Base-by-base conservation (phyloP, 495 filamentous ascomycete species). In the Penicillium desertorum region DNA sequence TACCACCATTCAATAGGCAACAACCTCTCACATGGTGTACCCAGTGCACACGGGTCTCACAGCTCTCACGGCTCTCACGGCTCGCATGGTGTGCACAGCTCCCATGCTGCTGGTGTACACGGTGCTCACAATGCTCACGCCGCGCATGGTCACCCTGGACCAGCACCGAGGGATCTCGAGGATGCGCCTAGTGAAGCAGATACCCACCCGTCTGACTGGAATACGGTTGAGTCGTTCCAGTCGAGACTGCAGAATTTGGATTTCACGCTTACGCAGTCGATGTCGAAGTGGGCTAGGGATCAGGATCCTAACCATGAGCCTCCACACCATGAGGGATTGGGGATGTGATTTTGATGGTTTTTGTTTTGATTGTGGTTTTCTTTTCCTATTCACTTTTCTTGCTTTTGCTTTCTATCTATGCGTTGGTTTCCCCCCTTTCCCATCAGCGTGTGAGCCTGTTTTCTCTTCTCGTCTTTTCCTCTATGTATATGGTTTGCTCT, bases 201-300 rank as follows among this genome's bases (percentile, higher is more conserved):
- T 16, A 12, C 56, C 3, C 59, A 62, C 23, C 41, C 55, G 8
- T 46, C 59, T 3, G 59, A 60, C 16, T 69, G 64, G 62, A 59
- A 60, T 14, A 53, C 54, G 19, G 55, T 69, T 4, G 64, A 69
- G 45, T 49, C 59, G 12, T 69, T 69, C 57, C 66, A 69, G 48
- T 59, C 42, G 4, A 50, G 64, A 1, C 48, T 69, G 3, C 57
- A 62, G 27, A 27, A 50, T 8, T 41, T 69, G 43, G 54, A 62
- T 39, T 48, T 54, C 3, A 62, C 59, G 19, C 62, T 69, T 27
- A 54, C 66, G 16, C 47, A 50, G 23, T 57, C 61, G 6, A 69
- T 69, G 66, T 64, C 66, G 10, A 64, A 62, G 48, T 69, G 66
- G 66, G 51, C 61, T 1, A 34, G 61, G 11, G 61, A 67, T 10